phyloP scores from a whole-genome alignment of 306 rosid genomes.

The apple (Malus domestica) region ASM211411v1 NC_041804.1:1873001-1873500 shows the following conservation, averaged over 20 bases:
- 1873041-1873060: not conserved
- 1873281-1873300: constrained; percentile 98
- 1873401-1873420: constrained; percentile 12
- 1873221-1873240: constrained; percentile 98
- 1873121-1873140: not conserved
- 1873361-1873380: constrained; percentile 95
- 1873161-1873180: not conserved
- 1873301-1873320: constrained; percentile 97
- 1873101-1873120: not conserved
- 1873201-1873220: constrained; percentile 37
- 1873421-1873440: constrained; percentile 2
- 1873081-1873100: not conserved
- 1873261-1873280: constrained; percentile 93
- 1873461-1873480: constrained; percentile 7
- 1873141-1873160: not conserved
- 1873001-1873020: not conserved
- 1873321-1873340: constrained; percentile 74
- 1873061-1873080: not conserved
- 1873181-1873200: not conserved
- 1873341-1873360: constrained; percentile 86
- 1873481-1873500: constrained; percentile 52
- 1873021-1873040: not conserved
- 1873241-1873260: constrained; percentile 86
- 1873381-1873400: constrained; percentile 76
- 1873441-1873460: not conserved